A percentile compares a stretch with the other conserved stretches of the same genome.
These are phyloP conservation scores for Lippia alba DNA, from an alignment of 305 asterid species.

Conservation along the genomic window DNA sequence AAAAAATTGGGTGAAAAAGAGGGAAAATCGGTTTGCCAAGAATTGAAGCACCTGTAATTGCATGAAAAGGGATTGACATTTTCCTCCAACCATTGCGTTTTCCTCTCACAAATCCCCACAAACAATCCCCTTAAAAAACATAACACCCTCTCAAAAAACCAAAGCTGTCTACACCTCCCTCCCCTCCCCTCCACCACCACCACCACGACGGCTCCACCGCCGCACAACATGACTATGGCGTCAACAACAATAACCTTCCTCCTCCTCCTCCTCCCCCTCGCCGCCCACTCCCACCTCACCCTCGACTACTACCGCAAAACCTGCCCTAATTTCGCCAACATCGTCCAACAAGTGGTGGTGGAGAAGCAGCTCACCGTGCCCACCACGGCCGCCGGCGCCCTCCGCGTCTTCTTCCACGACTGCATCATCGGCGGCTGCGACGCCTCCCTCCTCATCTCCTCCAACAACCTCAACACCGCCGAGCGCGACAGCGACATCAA, in stretches of 20 bases:
- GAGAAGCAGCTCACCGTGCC: slow-evolving; percentile 76
- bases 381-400: slow-evolving; percentile 82
- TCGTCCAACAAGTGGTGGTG: slow-evolving; percentile 53
- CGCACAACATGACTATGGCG: slow-evolving; percentile 2
- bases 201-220: slow-evolving; percentile 21
- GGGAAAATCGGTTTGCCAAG: slow-evolving; percentile 35
- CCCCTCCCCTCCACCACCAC: slow-evolving; percentile 30
- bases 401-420: slow-evolving; percentile 92
- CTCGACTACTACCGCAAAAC: slow-evolving; percentile 62
- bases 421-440: slow-evolving; percentile 90
- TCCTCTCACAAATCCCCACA: slow-evolving; percentile 24
- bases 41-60: slow-evolving; percentile 14
- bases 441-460: slow-evolving; percentile 76
- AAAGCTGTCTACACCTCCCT: background rate
- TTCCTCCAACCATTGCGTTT: slow-evolving; percentile 39
- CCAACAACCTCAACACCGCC: slow-evolving; percentile 47
- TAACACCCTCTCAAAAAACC: background rate
- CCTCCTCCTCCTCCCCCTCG: slow-evolving; percentile 24
- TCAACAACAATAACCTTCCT: slow-evolving; percentile 43
- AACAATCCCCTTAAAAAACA: slow-evolving; percentile 8
- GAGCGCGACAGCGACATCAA: slow-evolving; percentile 76
- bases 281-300: slow-evolving; percentile 47
- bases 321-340: slow-evolving; percentile 65
- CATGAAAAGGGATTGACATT: slow-evolving; percentile 1
- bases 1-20: slow-evolving; percentile 28